Percentiles rank a stretch among this genome's conserved stretches.
phyloP scores from a whole-genome alignment of 2,329 filamentous ascomycete genomes.

The Hypomyces rosellus region DNA sequence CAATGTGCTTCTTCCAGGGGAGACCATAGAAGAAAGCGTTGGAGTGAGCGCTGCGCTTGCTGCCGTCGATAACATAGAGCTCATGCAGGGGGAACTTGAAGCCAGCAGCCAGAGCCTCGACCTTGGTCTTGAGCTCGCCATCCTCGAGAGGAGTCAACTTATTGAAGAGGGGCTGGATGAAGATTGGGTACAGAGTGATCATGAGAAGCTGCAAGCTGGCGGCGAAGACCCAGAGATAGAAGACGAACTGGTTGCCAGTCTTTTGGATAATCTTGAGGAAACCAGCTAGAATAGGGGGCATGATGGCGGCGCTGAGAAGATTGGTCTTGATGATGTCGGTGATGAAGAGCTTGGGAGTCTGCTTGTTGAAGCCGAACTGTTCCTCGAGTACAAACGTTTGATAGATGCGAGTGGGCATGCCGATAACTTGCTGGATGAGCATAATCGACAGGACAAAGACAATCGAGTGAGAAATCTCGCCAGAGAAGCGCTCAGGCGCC shows the following conservation, averaged over 20 bases:
- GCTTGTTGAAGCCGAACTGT: constrained; percentile 98
- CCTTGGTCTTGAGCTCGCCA: constrained; percentile 78
- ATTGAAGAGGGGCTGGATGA: constrained; percentile 94
- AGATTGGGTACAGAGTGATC: constrained; percentile 93
- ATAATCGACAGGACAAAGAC: constrained; percentile 87
- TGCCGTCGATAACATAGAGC: constrained; percentile 89
- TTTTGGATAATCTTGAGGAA: constrained; percentile 92
- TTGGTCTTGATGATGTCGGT: constrained; percentile 90
- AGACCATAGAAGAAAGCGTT: constrained; percentile 96
- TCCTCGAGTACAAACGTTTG: constrained; percentile 94
- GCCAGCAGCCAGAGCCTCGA: constrained; percentile 75
- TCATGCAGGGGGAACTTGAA: constrained; percentile 90
- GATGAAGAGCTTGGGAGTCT: constrained; percentile 81
- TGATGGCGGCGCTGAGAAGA: constrained; percentile 69
- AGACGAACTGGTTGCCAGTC: constrained; percentile 93
- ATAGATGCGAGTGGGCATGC: constrained; percentile 79
- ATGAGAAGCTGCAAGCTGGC: constrained; percentile 86
- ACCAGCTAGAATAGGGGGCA: constrained; percentile 81
- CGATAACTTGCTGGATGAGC: constrained; percentile 71
- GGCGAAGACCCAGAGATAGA: constrained; percentile 93
- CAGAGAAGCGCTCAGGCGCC: constrained; percentile 71
- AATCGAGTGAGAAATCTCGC: constrained; percentile 90
- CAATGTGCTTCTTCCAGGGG: constrained; percentile 99
- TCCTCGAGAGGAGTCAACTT: constrained; percentile 89
- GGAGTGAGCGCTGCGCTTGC: constrained; percentile 79